Evolutionary conservation across 805 yeast species (phyloP), one percentile per base, ranked within the genome.

Genomic region (Myxozyma neglecta): DNA sequence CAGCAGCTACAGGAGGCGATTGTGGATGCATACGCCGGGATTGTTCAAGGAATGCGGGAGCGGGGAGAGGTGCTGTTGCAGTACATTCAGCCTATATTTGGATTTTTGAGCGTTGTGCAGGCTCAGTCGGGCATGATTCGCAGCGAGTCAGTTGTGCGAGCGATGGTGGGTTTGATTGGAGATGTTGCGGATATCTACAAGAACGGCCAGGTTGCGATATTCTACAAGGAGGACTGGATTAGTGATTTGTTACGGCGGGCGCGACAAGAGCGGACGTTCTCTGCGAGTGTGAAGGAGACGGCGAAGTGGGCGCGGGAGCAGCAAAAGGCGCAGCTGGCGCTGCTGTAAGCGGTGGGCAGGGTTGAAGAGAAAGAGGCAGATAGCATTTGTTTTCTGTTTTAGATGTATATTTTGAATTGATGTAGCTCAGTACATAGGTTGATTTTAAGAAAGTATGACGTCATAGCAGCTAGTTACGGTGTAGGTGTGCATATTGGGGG

Each of bases 231-330:
- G 77, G 85, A 81, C 1, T 90, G 97, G 97, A 85, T 94, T 34
- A 77, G 88, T 6, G 87, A 84, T 32, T 83, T 89, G 72, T 87
- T 94, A 72, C 86, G 85, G 73, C 83, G 80, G 71, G 86, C 92
- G 24, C 84, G 94, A 74, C 71, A 83, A 57, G 86, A 86, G 72
- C 80, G 82, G 64, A 69, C 79, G 37, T 89, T 85, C 72, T 79
- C 84, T 40, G 84, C 83, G 69, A 77, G 81, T 58, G 90, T 97
- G 11, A 85, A 84, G 73, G 94, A 88, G 71, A 89, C 97, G n/a
- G 97, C 97, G 8, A 84, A 92, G 76, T 94, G 98, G 98, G 97
- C 99, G 14, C 84, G 94, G 69, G 97, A 89, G 70, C 96, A 87
- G 68, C 71, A 57, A 61, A 70, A 77, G 83, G 71, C 84, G 84